Evolutionary conservation across 1,284 basidiomycete genomes (phyloP), one percentile per base, ranked within the genome.

Genomic region (Boletus semigastroideus): DNA sequence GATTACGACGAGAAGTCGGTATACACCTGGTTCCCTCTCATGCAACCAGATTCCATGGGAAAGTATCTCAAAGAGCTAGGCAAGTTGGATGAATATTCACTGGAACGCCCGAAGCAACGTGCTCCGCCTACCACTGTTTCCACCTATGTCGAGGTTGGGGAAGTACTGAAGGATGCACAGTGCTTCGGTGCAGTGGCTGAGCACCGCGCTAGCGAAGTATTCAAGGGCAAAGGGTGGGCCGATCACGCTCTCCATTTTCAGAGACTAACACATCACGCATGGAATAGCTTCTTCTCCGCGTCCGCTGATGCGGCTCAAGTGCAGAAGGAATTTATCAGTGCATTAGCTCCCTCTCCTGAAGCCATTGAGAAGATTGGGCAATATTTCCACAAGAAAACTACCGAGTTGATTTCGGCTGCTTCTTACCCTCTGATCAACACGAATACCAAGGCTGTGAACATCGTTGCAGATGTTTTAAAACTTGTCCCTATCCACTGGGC

Each of bases 21-120:
- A 46, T 94, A 90, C 67, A 85, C 89, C 2, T 91, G 90, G 78
- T 92, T 94, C 83, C 90, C 92, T 33, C 78, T 94, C 56, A 85
- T 92, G 81, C 87, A 86, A 9, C 82, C 92, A 22, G 70, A 77
- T 8, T 66, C 83, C 22, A 90, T 91, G 90, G 71, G 79, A 55
- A 68, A 62, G 3, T 68, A 83, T 64, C 70, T 90, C 51, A 74
- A 67, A 46, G 78, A 85, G 40, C 63, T 92, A 48, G 78, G 78
- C 20, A 72, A 78, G 33, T 56, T 73, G 17, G 71, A 78, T 22
- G 65, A 76, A 43, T 90, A 90, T 57, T 75, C 80, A 52, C 46
- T 82, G 20, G 63, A 65, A 28, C 74, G 80, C 37, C 84, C 86
- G 0, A 65, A 57, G 36, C 54, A 60, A 5, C 61, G 64, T 20